These are phyloP conservation scores for Coemansia sp. DNA, from an alignment of 192 early-diverging fungal species.

Conservation along the genomic window DNA sequence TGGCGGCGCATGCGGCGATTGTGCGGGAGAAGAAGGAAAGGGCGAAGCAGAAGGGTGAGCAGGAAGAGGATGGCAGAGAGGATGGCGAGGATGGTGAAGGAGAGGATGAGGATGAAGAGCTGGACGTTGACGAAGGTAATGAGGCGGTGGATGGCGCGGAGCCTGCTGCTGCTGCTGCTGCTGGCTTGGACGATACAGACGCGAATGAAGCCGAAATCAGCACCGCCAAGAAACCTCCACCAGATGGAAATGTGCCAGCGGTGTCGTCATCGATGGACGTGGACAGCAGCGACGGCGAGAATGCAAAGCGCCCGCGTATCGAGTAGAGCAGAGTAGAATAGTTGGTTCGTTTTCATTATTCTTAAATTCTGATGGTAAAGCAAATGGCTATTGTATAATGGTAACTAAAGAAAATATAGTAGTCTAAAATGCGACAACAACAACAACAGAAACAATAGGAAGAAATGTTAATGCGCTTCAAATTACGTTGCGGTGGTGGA, in stretches of 20 bases:
- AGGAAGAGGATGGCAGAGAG: constrained; percentile 10
- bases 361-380: no score
- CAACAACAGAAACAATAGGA: no score
- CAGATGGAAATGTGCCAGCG: not conserved
- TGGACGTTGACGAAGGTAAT: constrained; percentile 1
- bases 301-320: constrained; percentile 21
- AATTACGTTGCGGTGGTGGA: not conserved
- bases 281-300: constrained; percentile 20
- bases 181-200: not conserved
- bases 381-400: no score
- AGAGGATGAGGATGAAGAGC: constrained; percentile 9
- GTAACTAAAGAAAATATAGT: no score
- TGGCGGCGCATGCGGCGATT: constrained; percentile 20
- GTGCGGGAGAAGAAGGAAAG: constrained; percentile 38
- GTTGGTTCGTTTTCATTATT: not conserved
- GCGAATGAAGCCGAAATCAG: not conserved
- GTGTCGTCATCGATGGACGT: constrained; percentile 16
- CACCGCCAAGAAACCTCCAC: no score
- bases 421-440: no score
- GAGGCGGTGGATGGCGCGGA: not conserved
- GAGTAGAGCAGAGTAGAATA: constrained; percentile 1
- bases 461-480: not conserved
- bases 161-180: no score
- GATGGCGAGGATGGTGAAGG: constrained; percentile 8
- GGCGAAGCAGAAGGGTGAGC: constrained; percentile 20